Evolutionary conservation across 2,329 filamentous ascomycete genomes (phyloP).

Genomic region (Xylariaceae sp.): DNA sequence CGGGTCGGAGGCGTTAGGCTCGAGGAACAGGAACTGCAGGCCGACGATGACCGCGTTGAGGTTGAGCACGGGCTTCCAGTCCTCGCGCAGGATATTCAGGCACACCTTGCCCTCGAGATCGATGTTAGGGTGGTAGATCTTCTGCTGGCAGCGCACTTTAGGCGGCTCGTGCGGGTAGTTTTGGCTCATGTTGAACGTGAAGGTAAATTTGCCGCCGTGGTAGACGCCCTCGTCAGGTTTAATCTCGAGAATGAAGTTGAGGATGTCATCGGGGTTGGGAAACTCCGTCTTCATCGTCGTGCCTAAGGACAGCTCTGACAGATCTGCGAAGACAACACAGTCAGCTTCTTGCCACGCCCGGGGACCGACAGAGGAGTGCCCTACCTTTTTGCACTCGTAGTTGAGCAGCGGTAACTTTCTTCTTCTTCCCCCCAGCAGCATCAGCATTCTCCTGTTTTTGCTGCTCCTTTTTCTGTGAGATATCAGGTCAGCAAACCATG

Average conservation of each 20-base stretch:
- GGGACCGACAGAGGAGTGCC: constrained; percentile 14
- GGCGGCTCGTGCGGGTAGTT: constrained; percentile 97
- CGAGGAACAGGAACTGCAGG: constrained; percentile 93
- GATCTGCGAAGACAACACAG: constrained; percentile 57
- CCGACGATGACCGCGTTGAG: constrained; percentile 96
- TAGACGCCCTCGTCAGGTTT: constrained; percentile 88
- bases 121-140: constrained; percentile 99
- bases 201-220: constrained; percentile 84
- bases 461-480: constrained; percentile 86
- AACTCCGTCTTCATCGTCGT: constrained; percentile 83
- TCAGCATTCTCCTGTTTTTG: constrained; percentile 89
- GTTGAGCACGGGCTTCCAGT: constrained; percentile 99
- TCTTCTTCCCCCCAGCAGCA: constrained; percentile 82
- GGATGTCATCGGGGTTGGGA: constrained; percentile 82
- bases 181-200: constrained; percentile 90
- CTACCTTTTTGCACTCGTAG: constrained; percentile 93
- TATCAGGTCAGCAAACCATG: constrained; percentile 37
- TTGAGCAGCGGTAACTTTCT: constrained; percentile 97
- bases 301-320: constrained; percentile 79
- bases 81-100: constrained; percentile 94
- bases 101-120: constrained; percentile 98
- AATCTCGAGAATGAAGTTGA: constrained; percentile 82
- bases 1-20: constrained; percentile 96
- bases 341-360: background rate
- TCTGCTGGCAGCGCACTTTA: constrained; percentile 95